These are phyloP conservation scores for Debaryomyces nepalensis DNA, from an alignment of 1,139 yeast species.

Conservation along the genomic window DNA sequence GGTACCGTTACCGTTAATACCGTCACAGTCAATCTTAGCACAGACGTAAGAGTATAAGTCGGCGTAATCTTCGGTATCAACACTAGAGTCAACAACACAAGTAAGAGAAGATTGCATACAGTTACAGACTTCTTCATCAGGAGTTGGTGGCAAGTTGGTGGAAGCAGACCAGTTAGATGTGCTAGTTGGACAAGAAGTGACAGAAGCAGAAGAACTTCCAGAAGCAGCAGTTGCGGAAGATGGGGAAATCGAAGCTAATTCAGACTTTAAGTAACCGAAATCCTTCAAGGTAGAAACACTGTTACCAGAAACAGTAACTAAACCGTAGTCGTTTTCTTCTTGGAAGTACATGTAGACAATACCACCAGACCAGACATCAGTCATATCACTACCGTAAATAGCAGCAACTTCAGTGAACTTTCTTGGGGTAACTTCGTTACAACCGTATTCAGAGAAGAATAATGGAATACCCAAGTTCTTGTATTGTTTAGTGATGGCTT, in stretches of 20 bases:
- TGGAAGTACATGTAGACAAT: constrained; percentile 88
- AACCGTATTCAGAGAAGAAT: constrained; percentile 90
- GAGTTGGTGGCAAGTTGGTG: constrained; percentile 68
- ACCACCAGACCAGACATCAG: constrained; percentile 90
- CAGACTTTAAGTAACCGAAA: constrained; percentile 57
- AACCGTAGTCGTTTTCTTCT: constrained; percentile 81
- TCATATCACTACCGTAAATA: constrained; percentile 64
- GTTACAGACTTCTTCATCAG: constrained; percentile 61
- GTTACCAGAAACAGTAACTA: constrained; percentile 57
- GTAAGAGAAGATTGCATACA: constrained; percentile 54
- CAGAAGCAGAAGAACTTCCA: constrained; percentile 25
- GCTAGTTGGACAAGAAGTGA: constrained; percentile 55
- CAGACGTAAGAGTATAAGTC: constrained; percentile 60
- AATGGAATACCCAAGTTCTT: constrained; percentile 74
- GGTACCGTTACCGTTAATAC: constrained; percentile 63
- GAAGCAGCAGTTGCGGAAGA: constrained; percentile 32
- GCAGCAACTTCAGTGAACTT: constrained; percentile 72
- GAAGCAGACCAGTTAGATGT: constrained; percentile 59
- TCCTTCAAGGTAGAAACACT: constrained; percentile 47
- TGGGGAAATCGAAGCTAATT: constrained; percentile 59
- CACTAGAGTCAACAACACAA: constrained; percentile 54
- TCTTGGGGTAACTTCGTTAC: constrained; percentile 71
- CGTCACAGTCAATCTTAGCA: constrained; percentile 51
- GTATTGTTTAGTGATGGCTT: constrained; percentile 73
- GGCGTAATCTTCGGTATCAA: constrained; percentile 52